A percentile compares a stretch with the other conserved stretches of the same genome.
Conservation (phyloP, 1,284 basidiomycete species). For the Phellopilus nigrolimitatus region DNA sequence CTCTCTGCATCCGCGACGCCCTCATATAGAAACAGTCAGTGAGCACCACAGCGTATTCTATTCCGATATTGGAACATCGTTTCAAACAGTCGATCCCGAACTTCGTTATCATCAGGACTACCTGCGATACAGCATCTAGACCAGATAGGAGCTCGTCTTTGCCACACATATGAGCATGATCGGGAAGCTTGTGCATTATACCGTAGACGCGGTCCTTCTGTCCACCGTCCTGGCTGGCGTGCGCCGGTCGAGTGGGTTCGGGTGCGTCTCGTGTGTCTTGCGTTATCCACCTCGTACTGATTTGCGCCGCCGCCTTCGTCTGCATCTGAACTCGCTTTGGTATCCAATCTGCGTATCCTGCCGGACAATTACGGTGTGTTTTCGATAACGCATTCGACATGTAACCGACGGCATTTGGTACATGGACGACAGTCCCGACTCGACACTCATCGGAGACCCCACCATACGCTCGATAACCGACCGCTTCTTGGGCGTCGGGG, state of each 20-base stretch:
- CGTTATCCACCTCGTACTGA: slow-evolving; percentile 11
- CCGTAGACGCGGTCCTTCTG: slow-evolving; percentile 80
- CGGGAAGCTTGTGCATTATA: slow-evolving; percentile 81
- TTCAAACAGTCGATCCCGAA: no score
- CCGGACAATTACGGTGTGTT: no score
- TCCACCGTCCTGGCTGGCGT: slow-evolving; percentile 91
- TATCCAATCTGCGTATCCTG: no score
- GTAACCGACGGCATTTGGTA: background rate
- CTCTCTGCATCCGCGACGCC: no score
- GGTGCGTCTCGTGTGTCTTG: slow-evolving; percentile 70
- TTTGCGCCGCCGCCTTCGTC: no score
- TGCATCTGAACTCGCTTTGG: no score
- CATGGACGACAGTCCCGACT: slow-evolving; percentile 53
- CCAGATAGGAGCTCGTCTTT: background rate
- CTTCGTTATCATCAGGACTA: background rate
- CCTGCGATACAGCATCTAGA: background rate
- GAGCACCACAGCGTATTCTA: no score
- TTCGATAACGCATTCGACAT: no score
- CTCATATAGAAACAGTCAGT: no score
- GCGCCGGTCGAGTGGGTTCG: slow-evolving; percentile 84
- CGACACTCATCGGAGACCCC: slow-evolving; percentile 65
- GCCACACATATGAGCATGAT: slow-evolving; percentile 30
- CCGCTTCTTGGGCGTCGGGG: slow-evolving; percentile 81
- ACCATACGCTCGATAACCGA: slow-evolving; percentile 74
- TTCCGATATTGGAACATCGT: no score